Evolutionary conservation across 2,329 filamentous ascomycete genomes (phyloP), one percentile per base, ranked within the genome.

Genomic region (Venturia aucupariae): DNA sequence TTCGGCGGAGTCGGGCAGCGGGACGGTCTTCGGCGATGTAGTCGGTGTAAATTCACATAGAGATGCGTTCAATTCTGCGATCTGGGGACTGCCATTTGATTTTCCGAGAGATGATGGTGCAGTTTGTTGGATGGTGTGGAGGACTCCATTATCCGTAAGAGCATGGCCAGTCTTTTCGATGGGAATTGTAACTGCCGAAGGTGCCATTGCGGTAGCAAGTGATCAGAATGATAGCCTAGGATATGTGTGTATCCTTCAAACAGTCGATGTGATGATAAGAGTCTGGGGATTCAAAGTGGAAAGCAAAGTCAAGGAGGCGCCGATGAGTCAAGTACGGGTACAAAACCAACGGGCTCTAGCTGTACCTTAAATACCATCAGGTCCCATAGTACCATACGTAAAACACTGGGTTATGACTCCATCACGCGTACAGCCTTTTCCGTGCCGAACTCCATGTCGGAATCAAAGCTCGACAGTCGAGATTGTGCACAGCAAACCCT

Each of bases 31-130:
- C 3, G 78, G 78, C 4, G 71, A 64, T 2, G 70, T 72, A 65
- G 75, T 80, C 71, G 75, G 73, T 64, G 74, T 77, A 65, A 72
- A 74, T 65, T 71, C 73, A 63, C 79, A 73, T 46, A 71, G 73
- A 48, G 78, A 80, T 60, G 78, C 78, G 65, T 80, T 76, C 51
- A 81, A 73, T 63, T 72, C 68, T 32, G 75, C 70, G 27, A 78
- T 73, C 1, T 69, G 32, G 5, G 62, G 15, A 6, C 69, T 65
- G 38, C 63, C 44, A n/a, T 61, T 38, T 51, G 59, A 22, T 65
- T 46, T 62, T 32, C 69, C 69, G 41, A 72, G 70, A 35, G 71
- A 61, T 30, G 70, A 72, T 15, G 70, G 72, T 22, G 73, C 72
- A 22, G 70, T 70, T 62, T 72, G 72, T 27, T 68, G 62, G 39